Conservation (phyloP, 768 basidiomycete genomes). For the Porpolomopsis calyptriformis region DNA sequence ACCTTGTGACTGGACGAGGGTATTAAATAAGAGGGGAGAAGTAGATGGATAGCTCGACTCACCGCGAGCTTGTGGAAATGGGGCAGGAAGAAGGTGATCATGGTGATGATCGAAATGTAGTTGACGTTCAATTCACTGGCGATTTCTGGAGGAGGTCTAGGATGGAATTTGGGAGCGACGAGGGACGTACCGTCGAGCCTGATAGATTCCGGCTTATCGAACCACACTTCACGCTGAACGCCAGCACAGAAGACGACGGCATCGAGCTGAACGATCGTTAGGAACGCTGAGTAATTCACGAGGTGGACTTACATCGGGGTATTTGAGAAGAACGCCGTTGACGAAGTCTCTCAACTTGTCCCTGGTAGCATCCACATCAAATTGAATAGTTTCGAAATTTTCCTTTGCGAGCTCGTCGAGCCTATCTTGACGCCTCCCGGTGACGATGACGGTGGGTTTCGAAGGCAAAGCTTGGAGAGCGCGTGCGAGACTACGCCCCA, state of each 20-base stretch:
- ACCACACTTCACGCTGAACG: conserved; percentile 39
- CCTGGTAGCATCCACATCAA: conserved; percentile 23
- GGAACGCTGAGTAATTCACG: background rate
- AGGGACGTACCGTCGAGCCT: conserved; percentile 31
- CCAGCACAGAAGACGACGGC: conserved; percentile 44
- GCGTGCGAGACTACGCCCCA: conserved; percentile 3
- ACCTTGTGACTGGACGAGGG: conserved; percentile 31
- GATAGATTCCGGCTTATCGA: conserved; percentile 27
- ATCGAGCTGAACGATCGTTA: conserved; percentile 35
- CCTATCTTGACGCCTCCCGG: conserved; percentile 28
- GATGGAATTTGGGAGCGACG: conserved; percentile 11
- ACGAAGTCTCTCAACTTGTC: conserved; percentile 21
- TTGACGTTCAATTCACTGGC: conserved; percentile 42
- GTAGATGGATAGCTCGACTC: conserved; percentile 11
- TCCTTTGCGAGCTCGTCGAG: conserved; percentile 5
- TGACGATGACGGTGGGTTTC: conserved; percentile 28
- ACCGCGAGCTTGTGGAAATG: conserved; percentile 48
- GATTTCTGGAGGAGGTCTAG: conserved; percentile 11
- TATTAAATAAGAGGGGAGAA: background rate
- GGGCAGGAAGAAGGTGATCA: conserved; percentile 40
- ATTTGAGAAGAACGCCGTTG: conserved; percentile 1
- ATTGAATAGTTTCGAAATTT: conserved; percentile 18
- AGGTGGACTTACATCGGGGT: background rate
- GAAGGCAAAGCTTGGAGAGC: conserved; percentile 8
- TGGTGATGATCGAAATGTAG: conserved; percentile 39